These are phyloP conservation scores for Sclerotinia glacialis DNA, from an alignment of 2,329 filamentous ascomycete genomes.

Conservation along the genomic window DNA sequence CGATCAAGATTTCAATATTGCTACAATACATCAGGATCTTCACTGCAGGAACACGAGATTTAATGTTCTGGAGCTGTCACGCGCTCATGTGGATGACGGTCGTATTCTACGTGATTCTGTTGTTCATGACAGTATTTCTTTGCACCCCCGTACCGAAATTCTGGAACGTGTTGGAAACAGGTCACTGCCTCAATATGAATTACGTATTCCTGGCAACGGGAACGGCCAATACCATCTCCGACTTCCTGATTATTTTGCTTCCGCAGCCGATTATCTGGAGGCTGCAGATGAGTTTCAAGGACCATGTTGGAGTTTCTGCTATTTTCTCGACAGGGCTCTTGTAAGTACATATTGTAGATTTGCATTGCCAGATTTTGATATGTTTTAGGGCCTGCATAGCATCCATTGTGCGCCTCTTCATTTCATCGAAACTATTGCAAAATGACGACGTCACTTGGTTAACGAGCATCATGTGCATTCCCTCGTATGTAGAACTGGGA, in stretches of 20 bases:
- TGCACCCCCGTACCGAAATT: constrained; percentile 2
- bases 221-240: not conserved
- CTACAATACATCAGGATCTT: constrained; percentile 9
- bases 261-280: constrained; percentile 3
- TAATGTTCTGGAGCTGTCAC: constrained; percentile 10
- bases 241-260: constrained; percentile 6
- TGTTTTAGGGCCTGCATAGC: not conserved
- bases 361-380: not conserved
- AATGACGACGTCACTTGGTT: not conserved
- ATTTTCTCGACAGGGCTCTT: constrained; percentile 7
- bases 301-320: constrained; percentile 4
- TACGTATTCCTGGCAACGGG: not conserved
- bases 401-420: not conserved
- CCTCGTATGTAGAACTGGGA: not conserved
- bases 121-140: constrained; percentile 9
- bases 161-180: not conserved
- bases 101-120: not conserved
- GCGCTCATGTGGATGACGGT: not conserved
- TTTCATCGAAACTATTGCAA: not conserved
- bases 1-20: constrained; percentile 9
- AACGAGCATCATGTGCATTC: constrained; percentile 4
- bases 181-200: constrained; percentile 1
- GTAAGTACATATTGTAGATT: not conserved
- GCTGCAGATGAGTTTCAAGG: constrained; percentile 11
- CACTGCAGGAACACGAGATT: not conserved